Conservation (phyloP, 1,284 basidiomycete species). For the Neonothopanus nambi region DNA sequence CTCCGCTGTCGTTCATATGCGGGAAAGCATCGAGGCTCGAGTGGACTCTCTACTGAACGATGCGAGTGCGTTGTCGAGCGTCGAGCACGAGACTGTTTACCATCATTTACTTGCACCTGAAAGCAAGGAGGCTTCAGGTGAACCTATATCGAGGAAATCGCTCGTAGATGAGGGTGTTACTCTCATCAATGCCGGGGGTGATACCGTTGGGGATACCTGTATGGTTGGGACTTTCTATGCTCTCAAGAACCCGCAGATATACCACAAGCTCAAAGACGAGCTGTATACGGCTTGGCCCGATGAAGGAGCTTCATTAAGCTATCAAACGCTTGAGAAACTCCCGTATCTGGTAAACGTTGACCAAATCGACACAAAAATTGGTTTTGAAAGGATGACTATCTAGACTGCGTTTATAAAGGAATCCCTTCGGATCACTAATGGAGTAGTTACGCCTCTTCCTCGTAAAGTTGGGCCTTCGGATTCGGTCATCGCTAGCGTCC, state of each 20-base stretch:
- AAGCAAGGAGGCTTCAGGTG: neutral
- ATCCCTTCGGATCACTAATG: slow-evolving; percentile 21
- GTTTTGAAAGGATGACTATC: neutral
- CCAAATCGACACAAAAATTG: neutral
- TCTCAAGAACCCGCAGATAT: slow-evolving; percentile 12
- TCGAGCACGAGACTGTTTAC: slow-evolving; percentile 19
- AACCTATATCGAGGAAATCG: slow-evolving; percentile 7
- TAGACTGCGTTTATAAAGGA: slow-evolving; percentile 28
- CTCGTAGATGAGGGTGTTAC: slow-evolving; percentile 16
- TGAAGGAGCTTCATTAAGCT: slow-evolving; percentile 9
- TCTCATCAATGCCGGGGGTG: slow-evolving; percentile 17
- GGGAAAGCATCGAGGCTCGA: neutral
- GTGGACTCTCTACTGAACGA: slow-evolving; percentile 14
- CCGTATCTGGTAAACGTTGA: slow-evolving; percentile 19
- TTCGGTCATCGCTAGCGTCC: slow-evolving; percentile 19
- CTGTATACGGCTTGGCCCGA: slow-evolving; percentile 18
- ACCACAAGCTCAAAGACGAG: slow-evolving; percentile 11
- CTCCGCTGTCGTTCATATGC: neutral
- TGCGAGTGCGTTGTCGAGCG: slow-evolving; percentile 2
- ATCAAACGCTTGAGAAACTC: slow-evolving; percentile 16
- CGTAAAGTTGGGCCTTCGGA: slow-evolving; percentile 23
- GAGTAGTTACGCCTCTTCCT: slow-evolving; percentile 20
- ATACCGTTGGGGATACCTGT: slow-evolving; percentile 16
- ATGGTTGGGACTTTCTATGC: slow-evolving; percentile 16
- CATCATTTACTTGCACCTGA: slow-evolving; percentile 18